phyloP scores from a whole-genome alignment of 768 basidiomycete species.

The Mycena haematopus region DNA sequence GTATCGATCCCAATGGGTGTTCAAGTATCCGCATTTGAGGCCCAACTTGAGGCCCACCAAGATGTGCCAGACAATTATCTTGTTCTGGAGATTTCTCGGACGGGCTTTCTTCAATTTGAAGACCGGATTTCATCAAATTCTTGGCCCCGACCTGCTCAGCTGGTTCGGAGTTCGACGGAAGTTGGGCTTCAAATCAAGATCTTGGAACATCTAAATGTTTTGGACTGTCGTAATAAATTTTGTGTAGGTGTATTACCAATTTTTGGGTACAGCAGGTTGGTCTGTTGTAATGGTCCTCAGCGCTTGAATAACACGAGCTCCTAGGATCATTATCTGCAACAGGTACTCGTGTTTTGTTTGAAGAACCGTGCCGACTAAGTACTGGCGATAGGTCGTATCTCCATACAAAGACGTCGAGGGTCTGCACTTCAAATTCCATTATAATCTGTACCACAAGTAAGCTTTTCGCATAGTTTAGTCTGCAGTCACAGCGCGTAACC shows the following conservation, averaged over 20 bases:
- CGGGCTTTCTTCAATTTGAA: too few relatives aligned
- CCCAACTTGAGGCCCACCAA: neutral
- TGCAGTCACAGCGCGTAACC: neutral
- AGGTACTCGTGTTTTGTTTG: slow-evolving; percentile 52
- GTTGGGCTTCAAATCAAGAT: neutral
- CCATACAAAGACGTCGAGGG: slow-evolving; percentile 98
- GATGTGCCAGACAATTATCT: too few relatives aligned
- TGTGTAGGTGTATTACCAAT: slow-evolving; percentile 90
- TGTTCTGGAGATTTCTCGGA: too few relatives aligned
- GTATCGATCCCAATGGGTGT: too few relatives aligned
- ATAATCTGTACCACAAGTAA: slow-evolving; percentile 94
- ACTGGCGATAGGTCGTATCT: slow-evolving; percentile 77
- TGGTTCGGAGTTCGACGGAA: neutral
- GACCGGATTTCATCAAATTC: too few relatives aligned
- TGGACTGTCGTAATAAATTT: neutral
- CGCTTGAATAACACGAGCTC: slow-evolving; percentile 7
- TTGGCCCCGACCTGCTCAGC: too few relatives aligned
- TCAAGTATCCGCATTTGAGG: too few relatives aligned
- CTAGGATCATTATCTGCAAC: slow-evolving; percentile 96
- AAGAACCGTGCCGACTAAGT: slow-evolving; percentile 7
- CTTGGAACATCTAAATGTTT: neutral
- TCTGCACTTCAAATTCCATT: slow-evolving; percentile 94
- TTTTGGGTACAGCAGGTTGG: slow-evolving; percentile 90
- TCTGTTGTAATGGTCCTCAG: slow-evolving; percentile 25
- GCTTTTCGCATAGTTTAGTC: slow-evolving; percentile 32